Evolutionary conservation across 2,329 filamentous ascomycete species (phyloP), one percentile per base, ranked within the genome.

Genomic region (Nothophaeocryptopus gaeumannii): DNA sequence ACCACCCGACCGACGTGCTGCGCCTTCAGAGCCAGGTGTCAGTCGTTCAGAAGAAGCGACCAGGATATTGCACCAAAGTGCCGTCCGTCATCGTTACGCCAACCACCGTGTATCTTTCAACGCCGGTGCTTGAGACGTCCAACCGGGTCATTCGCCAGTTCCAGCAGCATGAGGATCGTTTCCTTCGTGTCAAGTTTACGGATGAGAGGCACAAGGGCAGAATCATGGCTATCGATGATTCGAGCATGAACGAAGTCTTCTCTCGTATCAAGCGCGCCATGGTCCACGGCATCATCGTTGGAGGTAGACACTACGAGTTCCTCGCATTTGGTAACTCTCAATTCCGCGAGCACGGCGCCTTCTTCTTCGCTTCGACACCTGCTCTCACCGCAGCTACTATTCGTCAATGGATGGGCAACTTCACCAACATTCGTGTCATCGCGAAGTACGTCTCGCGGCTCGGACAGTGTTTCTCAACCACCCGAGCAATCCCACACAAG

Each of bases 391-490:
- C 89, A 45, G 79, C 86, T 13, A 77, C 85, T 42, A 96, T 99
- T 50, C 85, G 92, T 4, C 68, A 76, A 30, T 91, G 87, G 82
- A 95, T 97, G 86, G 93, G 93, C 0, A 74, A 86, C 11, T 95
- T 99, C 61, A 77, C 76, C 11, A 81, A 89, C 55, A 96, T 96
- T 67, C 82, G 78, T 47, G 80, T 86, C 20, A 80, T 95, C n/a
- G 91, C 92, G 29, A 96, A 95, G 63, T 88, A 91, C 66, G 88
- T 89, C 40, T 89, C 93, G 26, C 82, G 93, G 26, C 75, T 97
- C 13, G 93, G 93, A 0, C 93, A 97, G 69, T 96, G 91, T 66
- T 96, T 99, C 65, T 96, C 93, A 0, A 96, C 92, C 0, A 99
- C 93, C 0, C 76, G 88, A 52, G 83, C 86, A 9, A 83, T 95